Percentiles rank a stretch among this genome's conserved stretches.
phyloP scores from a whole-genome alignment of 1,139 yeast species.

The Entelexis paramagnoliae region DNA sequence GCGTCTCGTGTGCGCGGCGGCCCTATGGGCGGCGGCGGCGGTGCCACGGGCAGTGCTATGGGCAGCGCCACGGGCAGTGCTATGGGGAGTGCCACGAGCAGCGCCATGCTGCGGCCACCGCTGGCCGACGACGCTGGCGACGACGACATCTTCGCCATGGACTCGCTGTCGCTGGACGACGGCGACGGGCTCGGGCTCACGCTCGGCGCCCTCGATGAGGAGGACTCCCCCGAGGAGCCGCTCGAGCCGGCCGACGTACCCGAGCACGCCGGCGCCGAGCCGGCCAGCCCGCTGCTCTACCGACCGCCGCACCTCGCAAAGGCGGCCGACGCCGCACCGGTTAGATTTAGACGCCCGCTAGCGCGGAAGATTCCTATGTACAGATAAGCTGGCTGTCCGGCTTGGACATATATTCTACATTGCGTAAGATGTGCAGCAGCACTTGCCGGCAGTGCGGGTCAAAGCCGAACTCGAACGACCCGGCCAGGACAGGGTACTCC shows the following conservation, averaged over 20 bases:
- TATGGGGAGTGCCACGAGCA: no score
- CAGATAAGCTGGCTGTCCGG: constrained; percentile 21
- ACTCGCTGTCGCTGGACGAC: constrained; percentile 6
- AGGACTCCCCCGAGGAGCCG: constrained; percentile 9
- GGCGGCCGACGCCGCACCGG: neutral
- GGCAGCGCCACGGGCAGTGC: no score
- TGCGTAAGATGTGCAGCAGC: constrained; percentile 64
- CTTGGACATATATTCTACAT: constrained; percentile 51
- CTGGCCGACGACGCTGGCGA: constrained; percentile 26
- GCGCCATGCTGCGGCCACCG: no score
- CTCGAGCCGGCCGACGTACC: constrained; percentile 1
- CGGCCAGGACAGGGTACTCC: constrained; percentile 41
- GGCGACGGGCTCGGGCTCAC: neutral
- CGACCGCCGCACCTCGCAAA: constrained; percentile 8
- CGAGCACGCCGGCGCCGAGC: neutral
- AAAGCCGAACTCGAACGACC: constrained; percentile 68
- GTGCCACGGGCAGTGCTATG: no score
- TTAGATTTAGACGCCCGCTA: neutral
- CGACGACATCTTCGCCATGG: constrained; percentile 16
- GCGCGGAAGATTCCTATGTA: constrained; percentile 9
- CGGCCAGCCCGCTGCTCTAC: neutral
- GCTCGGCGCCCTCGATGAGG: constrained; percentile 1
- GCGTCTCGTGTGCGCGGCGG: no score
- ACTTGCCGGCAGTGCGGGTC: constrained; percentile 48
- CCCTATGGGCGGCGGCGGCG: no score